Base-by-base conservation (phyloP, 140 eudicot genomes). In the Oenanthe javanica region DNA sequence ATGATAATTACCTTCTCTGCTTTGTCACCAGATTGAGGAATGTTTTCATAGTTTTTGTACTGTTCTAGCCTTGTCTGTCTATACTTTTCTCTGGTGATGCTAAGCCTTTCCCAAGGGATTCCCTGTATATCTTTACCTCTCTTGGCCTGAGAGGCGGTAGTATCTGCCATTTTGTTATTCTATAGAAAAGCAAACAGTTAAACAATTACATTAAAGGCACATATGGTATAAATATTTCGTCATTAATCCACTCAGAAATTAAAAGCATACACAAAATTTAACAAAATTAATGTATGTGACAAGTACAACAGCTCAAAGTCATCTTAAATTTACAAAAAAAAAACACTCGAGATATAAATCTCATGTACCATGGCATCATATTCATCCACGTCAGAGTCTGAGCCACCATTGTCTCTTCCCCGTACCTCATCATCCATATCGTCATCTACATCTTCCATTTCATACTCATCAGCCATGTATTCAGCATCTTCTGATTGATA, bases 111-210 rank as follows among this genome's bases (percentile, higher is more conserved):
- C 98, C 98, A 94, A 2, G 97, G 97, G 45, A 94, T 92, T 52
- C 98, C 98, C 87, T 94, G 98, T 75, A 94, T 90, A 73, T 94
- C 98, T 86, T 88, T 89, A 71, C 98, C 98, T 66, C 76, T 80
- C 86, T 96, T 89, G 43, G 94, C 98, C 72, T 94, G 90, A 74
- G 97, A 91, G 23, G 97, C 90, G 14, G 97, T 85, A 40, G 97
- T 94, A 77, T 92, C 96, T 52, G 87, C 85, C 81, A 82, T 59
- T 59, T 76, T 88, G 71, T 84, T 83, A 78, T 80, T 84, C 97
- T 94, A 71, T 55, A 79, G 11, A 23, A 77, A 54, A 69, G 36
- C 71, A 78, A 27, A 81, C 74, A 52, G 11, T 8, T 42, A 50
- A 85, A 31, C 67, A 55, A 79, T 67, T 7, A 70, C 59, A 45